phyloP scores from a whole-genome alignment of 225 moss, liverwort and hornwort species.

The Anthoceros angustus region DNA sequence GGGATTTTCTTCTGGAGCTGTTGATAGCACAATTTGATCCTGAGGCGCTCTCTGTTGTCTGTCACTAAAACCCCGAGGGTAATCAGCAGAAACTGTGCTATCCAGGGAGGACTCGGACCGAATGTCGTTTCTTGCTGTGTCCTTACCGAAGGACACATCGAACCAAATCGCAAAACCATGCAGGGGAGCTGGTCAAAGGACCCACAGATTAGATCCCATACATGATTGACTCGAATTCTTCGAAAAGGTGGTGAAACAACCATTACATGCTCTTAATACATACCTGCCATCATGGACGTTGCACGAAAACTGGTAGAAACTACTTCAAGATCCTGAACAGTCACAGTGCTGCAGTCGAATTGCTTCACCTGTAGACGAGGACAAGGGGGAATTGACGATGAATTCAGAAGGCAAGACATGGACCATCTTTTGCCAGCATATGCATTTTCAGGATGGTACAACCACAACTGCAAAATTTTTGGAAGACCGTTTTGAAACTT shows the following conservation, averaged over 20 bases:
- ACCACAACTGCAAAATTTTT: background rate
- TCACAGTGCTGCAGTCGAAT: conserved; percentile 76
- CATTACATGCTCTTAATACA: background rate
- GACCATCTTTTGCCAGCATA: background rate
- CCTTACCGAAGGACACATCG: conserved; percentile 67
- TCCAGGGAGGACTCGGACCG: conserved; percentile 32
- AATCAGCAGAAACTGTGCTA: conserved; percentile 28
- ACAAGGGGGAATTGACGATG: too few species aligned
- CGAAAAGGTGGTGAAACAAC: background rate
- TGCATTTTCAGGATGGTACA: background rate
- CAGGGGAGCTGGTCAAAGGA: conserved; percentile 41
- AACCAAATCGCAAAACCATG: conserved; percentile 98
- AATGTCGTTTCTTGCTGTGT: conserved; percentile 17
- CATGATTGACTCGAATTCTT: background rate
- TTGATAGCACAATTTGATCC: conserved; percentile 51
- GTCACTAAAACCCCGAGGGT: conserved; percentile 18
- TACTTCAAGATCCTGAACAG: conserved; percentile 52
- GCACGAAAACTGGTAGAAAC: conserved; percentile 60
- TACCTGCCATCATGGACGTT: conserved; percentile 83
- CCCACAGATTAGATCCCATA: conserved; percentile 5
- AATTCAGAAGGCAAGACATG: too few species aligned
- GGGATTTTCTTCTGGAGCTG: conserved; percentile 78
- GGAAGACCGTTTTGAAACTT: conserved; percentile 6
- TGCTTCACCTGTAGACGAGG: conserved; percentile 44
- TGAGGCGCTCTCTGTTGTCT: conserved; percentile 35